phyloP scores from a whole-genome alignment of 2,329 filamentous ascomycete species.

The Pestalotiopsis sp. region DNA sequence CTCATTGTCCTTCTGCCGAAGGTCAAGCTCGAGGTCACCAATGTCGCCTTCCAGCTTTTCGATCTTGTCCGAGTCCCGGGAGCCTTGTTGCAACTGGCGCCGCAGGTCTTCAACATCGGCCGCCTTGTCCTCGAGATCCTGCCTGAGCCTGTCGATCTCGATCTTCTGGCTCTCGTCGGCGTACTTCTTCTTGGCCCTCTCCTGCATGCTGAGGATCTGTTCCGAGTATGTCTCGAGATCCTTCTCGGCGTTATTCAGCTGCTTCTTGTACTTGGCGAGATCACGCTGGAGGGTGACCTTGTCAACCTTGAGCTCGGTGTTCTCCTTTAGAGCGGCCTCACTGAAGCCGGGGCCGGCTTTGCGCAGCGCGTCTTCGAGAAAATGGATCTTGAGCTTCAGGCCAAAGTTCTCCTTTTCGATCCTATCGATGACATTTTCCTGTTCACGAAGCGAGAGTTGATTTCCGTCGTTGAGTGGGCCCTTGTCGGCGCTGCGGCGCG shows the following conservation, averaged over 20 bases:
- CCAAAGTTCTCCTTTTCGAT: constrained; percentile 99
- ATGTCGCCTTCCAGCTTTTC: constrained; percentile 74
- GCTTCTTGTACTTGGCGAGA: constrained; percentile 83
- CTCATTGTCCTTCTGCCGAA: constrained; percentile 74
- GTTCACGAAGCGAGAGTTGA: constrained; percentile 87
- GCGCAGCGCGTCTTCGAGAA: constrained; percentile 85
- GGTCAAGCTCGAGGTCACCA: constrained; percentile 72
- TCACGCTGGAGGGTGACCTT: constrained; percentile 89
- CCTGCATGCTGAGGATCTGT: constrained; percentile 81
- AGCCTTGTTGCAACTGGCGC: constrained; percentile 58
- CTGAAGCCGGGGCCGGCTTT: constrained; percentile 90
- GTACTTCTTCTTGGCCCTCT: constrained; percentile 77
- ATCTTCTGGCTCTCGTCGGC: constrained; percentile 69
- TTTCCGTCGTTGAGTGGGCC: constrained; percentile 83
- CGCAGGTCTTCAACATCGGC: constrained; percentile 63
- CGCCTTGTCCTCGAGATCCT: constrained; percentile 59
- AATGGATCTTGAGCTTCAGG: constrained; percentile 95
- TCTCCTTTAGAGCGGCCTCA: constrained; percentile 86
- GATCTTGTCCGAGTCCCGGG: constrained; percentile 59
- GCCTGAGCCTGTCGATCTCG: constrained; percentile 61
- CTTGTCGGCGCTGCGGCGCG: constrained; percentile 63
- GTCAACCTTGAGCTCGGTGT: constrained; percentile 91
- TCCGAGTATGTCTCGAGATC: constrained; percentile 83
- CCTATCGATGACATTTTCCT: constrained; percentile 92
- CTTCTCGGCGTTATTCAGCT: constrained; percentile 77